These are phyloP conservation scores for Clathrospora elynae DNA, from an alignment of 2,329 filamentous ascomycete species.

Conservation along the genomic window DNA sequence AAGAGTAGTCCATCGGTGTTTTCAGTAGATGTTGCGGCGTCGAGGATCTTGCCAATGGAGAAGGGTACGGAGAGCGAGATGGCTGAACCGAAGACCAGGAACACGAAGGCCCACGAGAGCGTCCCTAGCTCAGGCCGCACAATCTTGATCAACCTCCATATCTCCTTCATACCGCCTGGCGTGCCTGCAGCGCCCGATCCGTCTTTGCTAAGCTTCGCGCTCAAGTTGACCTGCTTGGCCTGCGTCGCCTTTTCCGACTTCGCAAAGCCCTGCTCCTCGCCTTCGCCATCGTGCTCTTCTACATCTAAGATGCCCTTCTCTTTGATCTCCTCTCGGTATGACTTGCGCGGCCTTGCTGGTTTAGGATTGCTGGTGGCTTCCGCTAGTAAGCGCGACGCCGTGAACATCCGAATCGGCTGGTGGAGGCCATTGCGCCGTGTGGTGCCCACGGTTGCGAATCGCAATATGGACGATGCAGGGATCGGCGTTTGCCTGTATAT, in stretches of 20 bases:
- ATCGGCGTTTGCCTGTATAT: slow-evolving; percentile 6
- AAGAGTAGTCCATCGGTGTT: slow-evolving; percentile 72
- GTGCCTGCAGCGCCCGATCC: slow-evolving; percentile 56
- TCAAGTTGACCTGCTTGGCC: slow-evolving; percentile 87
- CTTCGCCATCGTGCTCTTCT: slow-evolving; percentile 52
- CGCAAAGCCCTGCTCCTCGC: slow-evolving; percentile 66
- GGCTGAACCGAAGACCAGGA: slow-evolving; percentile 84
- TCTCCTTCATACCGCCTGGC: slow-evolving; percentile 68
- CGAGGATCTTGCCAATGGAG: slow-evolving; percentile 93
- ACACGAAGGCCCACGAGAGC: slow-evolving; percentile 79
- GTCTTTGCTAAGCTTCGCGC: slow-evolving; percentile 85
- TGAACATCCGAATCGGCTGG: slow-evolving; percentile 36
- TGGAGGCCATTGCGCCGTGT: slow-evolving; percentile 34
- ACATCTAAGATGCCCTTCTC: slow-evolving; percentile 43
- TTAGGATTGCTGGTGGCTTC: slow-evolving; percentile 30
- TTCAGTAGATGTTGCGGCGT: slow-evolving; percentile 79
- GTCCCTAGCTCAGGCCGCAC: slow-evolving; percentile 82
- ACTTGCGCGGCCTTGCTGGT: slow-evolving; percentile 32
- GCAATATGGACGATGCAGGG: slow-evolving; percentile 16
- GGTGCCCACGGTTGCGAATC: slow-evolving; percentile 24
- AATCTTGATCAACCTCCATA: slow-evolving; percentile 87
- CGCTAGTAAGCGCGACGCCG: slow-evolving; percentile 31
- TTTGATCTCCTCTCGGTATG: slow-evolving; percentile 49
- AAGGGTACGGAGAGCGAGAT: slow-evolving; percentile 98
- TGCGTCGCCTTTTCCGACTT: slow-evolving; percentile 82